Evolutionary conservation across 1,284 basidiomycete species (phyloP).

Genomic region (Cryptococcus sp.): DNA sequence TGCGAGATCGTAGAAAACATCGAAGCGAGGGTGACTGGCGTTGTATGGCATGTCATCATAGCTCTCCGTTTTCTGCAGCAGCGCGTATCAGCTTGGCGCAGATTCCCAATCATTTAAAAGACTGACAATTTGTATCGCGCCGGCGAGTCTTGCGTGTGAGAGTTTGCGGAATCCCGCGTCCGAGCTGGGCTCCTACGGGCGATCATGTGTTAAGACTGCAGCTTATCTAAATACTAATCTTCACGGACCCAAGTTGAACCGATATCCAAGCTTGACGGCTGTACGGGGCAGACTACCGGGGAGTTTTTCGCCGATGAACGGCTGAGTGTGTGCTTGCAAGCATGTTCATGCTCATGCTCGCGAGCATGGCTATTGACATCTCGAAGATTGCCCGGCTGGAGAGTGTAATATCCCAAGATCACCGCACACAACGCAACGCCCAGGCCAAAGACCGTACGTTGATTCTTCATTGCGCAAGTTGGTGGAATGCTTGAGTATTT

Average conservation of each 20-base stretch:
- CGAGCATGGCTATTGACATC: neutral
- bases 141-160: conserved; percentile 14
- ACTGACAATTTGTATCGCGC: conserved; percentile 15
- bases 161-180: conserved; percentile 1
- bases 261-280: conserved; percentile 6
- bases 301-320: neutral
- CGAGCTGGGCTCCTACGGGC: conserved; percentile 5
- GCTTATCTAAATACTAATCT: no score
- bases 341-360: neutral
- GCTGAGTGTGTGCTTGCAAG: neutral
- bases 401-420: no score
- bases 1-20: conserved; percentile 20
- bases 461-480: no score
- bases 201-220: no score
- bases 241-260: neutral
- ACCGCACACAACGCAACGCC: no score
- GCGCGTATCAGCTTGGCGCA: no score
- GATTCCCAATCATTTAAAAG: no score
- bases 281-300: conserved; percentile 11
- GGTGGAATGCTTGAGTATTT: no score
- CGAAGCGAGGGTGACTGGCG: conserved; percentile 12
- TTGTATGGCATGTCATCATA: conserved; percentile 24
- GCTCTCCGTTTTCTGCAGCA: neutral
- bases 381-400: no score
- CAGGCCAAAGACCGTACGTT: no score